These are phyloP conservation scores for Juncus effusus DNA, from an alignment of 176 grass and related monocot genomes.

Conservation along the genomic window DNA sequence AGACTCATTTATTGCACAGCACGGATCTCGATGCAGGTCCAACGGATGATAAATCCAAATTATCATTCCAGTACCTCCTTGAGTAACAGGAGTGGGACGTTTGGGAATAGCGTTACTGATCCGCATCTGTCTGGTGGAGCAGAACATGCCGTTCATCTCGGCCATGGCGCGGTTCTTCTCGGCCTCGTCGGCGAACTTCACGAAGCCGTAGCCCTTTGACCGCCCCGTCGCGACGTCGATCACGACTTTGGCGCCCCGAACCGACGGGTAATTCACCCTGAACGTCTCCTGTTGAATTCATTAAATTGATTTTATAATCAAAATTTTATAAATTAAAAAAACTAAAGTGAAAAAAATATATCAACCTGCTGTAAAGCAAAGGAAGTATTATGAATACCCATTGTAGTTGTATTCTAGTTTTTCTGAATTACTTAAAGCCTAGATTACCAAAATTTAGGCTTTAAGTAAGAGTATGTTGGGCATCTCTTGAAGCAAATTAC, in stretches of 20 bases:
- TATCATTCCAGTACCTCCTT: too few relatives aligned
- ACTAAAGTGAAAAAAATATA: too few relatives aligned
- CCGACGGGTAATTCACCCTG: constrained; percentile 68
- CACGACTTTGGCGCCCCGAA: constrained; percentile 98
- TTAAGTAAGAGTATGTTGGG: too few relatives aligned
- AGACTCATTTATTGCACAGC: too few relatives aligned
- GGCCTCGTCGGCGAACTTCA: constrained; percentile 93
- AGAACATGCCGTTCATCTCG: constrained; percentile 97
- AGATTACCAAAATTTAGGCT: too few relatives aligned
- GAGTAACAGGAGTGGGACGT: constrained; percentile 39
- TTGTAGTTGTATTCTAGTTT: too few relatives aligned
- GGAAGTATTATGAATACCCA: too few relatives aligned
- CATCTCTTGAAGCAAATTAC: too few relatives aligned
- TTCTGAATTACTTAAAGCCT: too few relatives aligned
- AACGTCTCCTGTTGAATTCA: constrained; percentile 64
- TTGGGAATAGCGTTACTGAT: constrained; percentile 95
- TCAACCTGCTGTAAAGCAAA: too few relatives aligned
- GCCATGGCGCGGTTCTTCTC: constrained; percentile 98
- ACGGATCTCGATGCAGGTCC: too few relatives aligned
- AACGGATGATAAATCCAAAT: too few relatives aligned
- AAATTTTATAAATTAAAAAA: background rate
- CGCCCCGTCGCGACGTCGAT: constrained; percentile 92
- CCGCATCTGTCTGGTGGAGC: constrained; percentile 91
- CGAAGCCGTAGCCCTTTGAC: constrained; percentile 99
- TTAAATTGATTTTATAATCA: constrained; percentile 2